A percentile compares a stretch with the other conserved stretches of the same genome.
These are phyloP conservation scores for Aspergillus fischeri DNA, from an alignment of 2,329 filamentous ascomycete species.

Conservation along the genomic window DNA sequence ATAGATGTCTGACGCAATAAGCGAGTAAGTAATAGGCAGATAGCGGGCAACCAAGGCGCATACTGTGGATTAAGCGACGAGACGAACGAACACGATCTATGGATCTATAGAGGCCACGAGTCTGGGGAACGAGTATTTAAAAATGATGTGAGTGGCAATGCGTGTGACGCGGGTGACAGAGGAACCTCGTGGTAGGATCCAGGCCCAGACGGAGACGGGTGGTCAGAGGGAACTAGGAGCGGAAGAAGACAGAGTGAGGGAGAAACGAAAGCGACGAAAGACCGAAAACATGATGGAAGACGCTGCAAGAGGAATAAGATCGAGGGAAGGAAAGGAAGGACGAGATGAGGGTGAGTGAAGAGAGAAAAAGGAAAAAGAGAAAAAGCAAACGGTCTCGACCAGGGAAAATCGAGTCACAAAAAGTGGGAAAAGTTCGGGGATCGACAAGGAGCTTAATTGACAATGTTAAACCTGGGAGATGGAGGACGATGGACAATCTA, in stretches of 20 bases:
- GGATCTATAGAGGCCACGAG: not conserved
- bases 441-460: slow-evolving; percentile 13
- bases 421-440: not conserved
- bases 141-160: not conserved
- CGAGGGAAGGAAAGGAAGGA: slow-evolving; percentile 3
- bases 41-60: not conserved
- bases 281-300: not conserved
- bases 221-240: not conserved
- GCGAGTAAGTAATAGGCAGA: not conserved
- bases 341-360: not conserved
- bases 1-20: not conserved
- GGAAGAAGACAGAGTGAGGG: not conserved
- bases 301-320: slow-evolving; percentile 3
- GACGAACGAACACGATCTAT: not conserved
- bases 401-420: not conserved
- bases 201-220: not conserved
- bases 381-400: slow-evolving; percentile 1
- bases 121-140: not conserved
- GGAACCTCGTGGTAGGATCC: not conserved
- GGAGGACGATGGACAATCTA: slow-evolving; percentile 2
- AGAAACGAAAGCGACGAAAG: not conserved
- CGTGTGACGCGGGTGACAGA: not conserved
- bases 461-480: not conserved
- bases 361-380: slow-evolving; percentile 4
- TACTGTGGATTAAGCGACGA: not conserved